Percentiles rank a stretch among this genome's conserved stretches.
Conservation (phyloP, 495 filamentous ascomycete species). For the Hapsidospora chrysogenum region DNA sequence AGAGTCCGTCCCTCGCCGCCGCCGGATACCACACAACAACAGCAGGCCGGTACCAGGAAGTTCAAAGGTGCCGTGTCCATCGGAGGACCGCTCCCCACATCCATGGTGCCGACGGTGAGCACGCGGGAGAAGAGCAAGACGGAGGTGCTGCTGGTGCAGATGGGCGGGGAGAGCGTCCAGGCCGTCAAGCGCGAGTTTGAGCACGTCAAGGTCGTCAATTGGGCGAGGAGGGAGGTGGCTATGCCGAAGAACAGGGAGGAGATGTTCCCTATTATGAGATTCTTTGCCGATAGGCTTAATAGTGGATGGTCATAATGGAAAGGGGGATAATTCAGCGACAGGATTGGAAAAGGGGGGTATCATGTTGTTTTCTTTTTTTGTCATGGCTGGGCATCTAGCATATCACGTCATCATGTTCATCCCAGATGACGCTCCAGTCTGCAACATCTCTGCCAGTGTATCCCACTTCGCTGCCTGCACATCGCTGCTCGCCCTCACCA, state of each 20-base stretch:
- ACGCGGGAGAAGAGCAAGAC: constrained; percentile 41
- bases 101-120: constrained; percentile 21
- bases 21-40: not conserved
- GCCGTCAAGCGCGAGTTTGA: constrained; percentile 50
- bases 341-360: not conserved
- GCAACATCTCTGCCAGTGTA: constrained; percentile 40
- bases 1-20: constrained; percentile 9
- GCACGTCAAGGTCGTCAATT: constrained; percentile 56
- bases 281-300: constrained; percentile 60
- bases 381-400: not conserved
- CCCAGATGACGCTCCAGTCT: constrained; percentile 16
- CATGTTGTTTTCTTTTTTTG: not conserved
- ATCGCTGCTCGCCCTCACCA: constrained; percentile 40
- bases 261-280: constrained; percentile 85
- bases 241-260: constrained; percentile 78
- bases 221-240: constrained; percentile 54
- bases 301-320: constrained; percentile 5
- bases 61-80: constrained; percentile 56
- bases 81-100: constrained; percentile 51
- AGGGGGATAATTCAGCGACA: not conserved
- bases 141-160: constrained; percentile 55
- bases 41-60: constrained; percentile 8
- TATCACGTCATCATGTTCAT: not conserved
- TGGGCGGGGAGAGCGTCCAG: constrained; percentile 47
- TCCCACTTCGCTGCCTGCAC: constrained; percentile 35